Evolutionary conservation across 495 filamentous ascomycete genomes (phyloP).

Genomic region (Evernia prunastri): DNA sequence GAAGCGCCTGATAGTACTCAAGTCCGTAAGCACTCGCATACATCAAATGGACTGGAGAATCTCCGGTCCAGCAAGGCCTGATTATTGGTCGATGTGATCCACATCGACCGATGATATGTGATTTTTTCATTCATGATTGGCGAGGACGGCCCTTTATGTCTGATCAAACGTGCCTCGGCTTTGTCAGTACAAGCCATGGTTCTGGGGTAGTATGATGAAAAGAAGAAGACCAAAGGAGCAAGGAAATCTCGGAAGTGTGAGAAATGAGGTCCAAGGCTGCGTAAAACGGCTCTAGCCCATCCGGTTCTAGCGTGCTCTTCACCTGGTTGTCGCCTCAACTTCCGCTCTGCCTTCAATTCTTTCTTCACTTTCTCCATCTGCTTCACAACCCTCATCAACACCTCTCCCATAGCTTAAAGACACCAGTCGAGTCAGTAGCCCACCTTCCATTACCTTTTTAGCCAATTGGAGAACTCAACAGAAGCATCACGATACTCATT

Average conservation of each 20-base stretch:
- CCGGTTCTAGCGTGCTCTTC: neutral
- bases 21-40: constrained; percentile 1
- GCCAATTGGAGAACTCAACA: neutral
- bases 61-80: constrained; percentile 5
- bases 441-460: neutral
- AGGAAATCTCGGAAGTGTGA: too few relatives aligned
- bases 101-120: neutral
- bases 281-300: neutral
- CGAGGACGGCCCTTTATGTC: constrained; percentile 1
- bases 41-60: neutral
- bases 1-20: constrained; percentile 1
- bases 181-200: neutral
- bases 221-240: neutral
- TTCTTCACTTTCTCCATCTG: neutral
- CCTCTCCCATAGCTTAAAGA: neutral
- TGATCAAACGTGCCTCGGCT: constrained; percentile 2
- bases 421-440: neutral
- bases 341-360: neutral
- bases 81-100: neutral
- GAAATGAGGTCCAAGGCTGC: neutral
- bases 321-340: constrained; percentile 3
- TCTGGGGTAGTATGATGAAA: constrained; percentile 3
- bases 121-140: neutral
- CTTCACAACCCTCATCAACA: neutral
- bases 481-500: constrained; percentile 15